Conservation (phyloP, 2,329 filamentous ascomycete species). For the Fusarium sp. region DNA sequence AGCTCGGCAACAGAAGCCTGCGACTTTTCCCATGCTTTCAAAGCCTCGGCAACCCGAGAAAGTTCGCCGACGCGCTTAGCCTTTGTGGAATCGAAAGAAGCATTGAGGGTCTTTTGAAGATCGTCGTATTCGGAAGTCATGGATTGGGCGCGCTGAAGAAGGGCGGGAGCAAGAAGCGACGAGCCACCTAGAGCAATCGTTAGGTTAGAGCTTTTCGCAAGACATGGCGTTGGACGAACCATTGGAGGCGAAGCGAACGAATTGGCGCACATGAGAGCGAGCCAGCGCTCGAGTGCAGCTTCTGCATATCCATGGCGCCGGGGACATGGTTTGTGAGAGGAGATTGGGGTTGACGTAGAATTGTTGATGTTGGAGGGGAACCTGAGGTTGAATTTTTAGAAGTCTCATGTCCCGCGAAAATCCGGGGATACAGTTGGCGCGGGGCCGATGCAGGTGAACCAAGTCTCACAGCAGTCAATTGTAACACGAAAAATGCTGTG, state of each 20-base stretch:
- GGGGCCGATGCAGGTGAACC: background rate
- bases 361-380: background rate
- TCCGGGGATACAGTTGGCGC: slow-evolving; percentile 26
- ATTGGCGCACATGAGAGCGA: slow-evolving; percentile 37
- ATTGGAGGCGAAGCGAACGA: slow-evolving; percentile 48
- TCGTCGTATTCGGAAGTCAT: slow-evolving; percentile 67
- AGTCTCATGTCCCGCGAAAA: slow-evolving; percentile 13
- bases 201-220: slow-evolving; percentile 9
- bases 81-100: slow-evolving; percentile 65
- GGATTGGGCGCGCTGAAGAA: slow-evolving; percentile 69
- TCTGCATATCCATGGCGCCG: slow-evolving; percentile 50
- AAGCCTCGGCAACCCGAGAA: slow-evolving; percentile 64
- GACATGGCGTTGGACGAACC: slow-evolving; percentile 36
- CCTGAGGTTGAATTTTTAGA: slow-evolving; percentile 35
- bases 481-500: background rate
- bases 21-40: slow-evolving; percentile 68
- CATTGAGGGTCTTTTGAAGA: slow-evolving; percentile 62
- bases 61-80: slow-evolving; percentile 72
- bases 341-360: background rate
- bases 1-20: slow-evolving; percentile 66
- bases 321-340: slow-evolving; percentile 42
- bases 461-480: background rate
- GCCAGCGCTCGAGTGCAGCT: slow-evolving; percentile 48
- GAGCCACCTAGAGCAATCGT: slow-evolving; percentile 27
- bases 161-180: slow-evolving; percentile 58